A percentile compares a stretch with the other conserved stretches of the same genome.
Evolutionary conservation across 495 filamentous ascomycete genomes (phyloP).

Genomic region (Hypoxylon rickii): DNA sequence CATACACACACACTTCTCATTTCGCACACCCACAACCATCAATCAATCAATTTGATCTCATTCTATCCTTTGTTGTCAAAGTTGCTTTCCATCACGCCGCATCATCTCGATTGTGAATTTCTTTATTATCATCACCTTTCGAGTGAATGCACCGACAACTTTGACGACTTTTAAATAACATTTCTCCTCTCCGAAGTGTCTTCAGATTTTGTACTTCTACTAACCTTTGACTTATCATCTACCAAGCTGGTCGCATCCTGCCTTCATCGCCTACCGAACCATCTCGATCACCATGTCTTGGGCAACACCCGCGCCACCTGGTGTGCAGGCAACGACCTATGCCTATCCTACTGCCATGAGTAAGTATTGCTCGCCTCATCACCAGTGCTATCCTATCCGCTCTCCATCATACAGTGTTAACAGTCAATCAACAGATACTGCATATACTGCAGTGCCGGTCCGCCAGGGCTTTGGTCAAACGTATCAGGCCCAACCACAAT

Average conservation of each 20-base stretch:
- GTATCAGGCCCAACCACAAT: slow-evolving; percentile 41
- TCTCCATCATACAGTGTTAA: too few relatives aligned
- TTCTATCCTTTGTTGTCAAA: too few relatives aligned
- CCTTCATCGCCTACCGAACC: slow-evolving; percentile 3
- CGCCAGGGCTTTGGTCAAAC: slow-evolving; percentile 50
- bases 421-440: slow-evolving; percentile 47
- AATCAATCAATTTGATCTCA: too few relatives aligned
- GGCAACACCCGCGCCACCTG: slow-evolving; percentile 41
- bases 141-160: slow-evolving; percentile 3
- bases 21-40: slow-evolving; percentile 2
- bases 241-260: slow-evolving; percentile 21
- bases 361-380: slow-evolving; percentile 22
- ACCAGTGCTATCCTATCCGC: slow-evolving; percentile 29
- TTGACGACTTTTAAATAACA: neutral
- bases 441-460: slow-evolving; percentile 58
- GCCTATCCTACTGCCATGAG: slow-evolving; percentile 32
- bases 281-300: slow-evolving; percentile 35
- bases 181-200: slow-evolving; percentile 1
- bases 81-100: neutral
- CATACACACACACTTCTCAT: too few relatives aligned
- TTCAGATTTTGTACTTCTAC: neutral
- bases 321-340: slow-evolving; percentile 40
- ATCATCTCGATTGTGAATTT: slow-evolving; percentile 3
- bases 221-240: slow-evolving; percentile 14
- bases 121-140: slow-evolving; percentile 7